phyloP scores from a whole-genome alignment of 345 rosid species.

The Hibiscus mutabilis region DNA sequence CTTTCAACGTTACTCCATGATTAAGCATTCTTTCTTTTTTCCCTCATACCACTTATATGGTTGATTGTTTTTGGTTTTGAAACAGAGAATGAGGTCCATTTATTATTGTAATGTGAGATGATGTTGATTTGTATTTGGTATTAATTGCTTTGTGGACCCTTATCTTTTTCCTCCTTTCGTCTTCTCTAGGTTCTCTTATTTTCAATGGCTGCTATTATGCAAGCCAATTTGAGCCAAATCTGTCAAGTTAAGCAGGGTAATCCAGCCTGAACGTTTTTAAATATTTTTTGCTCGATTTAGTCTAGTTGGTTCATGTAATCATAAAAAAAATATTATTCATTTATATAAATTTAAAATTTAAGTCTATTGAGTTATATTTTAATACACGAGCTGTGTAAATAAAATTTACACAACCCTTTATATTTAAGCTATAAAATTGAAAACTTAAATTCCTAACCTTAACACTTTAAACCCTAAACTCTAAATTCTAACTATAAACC shows the following conservation, averaged over 20 bases:
- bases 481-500: too few species aligned
- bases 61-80: constrained; percentile 22
- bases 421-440: too few species aligned
- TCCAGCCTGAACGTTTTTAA: background rate
- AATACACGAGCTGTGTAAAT: too few species aligned
- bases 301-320: background rate
- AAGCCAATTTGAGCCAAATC: background rate
- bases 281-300: background rate
- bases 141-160: constrained; percentile 17
- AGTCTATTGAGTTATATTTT: too few species aligned
- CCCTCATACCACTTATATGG: constrained; percentile 16
- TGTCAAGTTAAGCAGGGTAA: background rate
- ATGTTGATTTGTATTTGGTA: constrained; percentile 17
- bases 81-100: constrained; percentile 3
- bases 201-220: background rate
- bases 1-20: constrained; percentile 29
- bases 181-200: background rate
- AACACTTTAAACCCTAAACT: too few species aligned
- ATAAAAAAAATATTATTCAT: too few species aligned
- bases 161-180: background rate
- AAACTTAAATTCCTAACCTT: too few species aligned
- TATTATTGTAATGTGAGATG: constrained; percentile 10
- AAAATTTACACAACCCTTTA: too few species aligned
- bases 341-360: too few species aligned
- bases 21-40: constrained; percentile 15